phyloP scores from a whole-genome alignment of 345 rosid species.

The Populus davidiana region DNA sequence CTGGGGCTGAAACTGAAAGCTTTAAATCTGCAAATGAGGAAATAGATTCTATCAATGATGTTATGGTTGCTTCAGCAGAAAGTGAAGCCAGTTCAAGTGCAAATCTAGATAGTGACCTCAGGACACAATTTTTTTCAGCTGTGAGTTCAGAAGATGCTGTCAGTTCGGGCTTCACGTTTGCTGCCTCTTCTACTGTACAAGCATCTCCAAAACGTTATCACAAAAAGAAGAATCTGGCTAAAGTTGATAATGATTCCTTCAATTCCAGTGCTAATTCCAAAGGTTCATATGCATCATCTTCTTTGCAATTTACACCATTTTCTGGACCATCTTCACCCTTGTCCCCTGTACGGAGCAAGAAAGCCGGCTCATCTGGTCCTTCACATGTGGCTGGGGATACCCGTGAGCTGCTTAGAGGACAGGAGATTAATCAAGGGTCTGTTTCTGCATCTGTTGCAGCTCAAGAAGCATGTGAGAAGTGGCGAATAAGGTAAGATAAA shows the following conservation, averaged over 20 bases:
- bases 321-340: constrained; percentile 42
- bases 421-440: constrained; percentile 41
- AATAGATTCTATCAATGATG: constrained; percentile 52
- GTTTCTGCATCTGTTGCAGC: constrained; percentile 43
- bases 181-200: constrained; percentile 56
- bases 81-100: constrained; percentile 60
- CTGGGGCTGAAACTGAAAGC: constrained; percentile 87
- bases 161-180: constrained; percentile 68
- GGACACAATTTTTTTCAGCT: constrained; percentile 27
- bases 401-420: constrained; percentile 38
- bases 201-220: constrained; percentile 41
- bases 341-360: constrained; percentile 38
- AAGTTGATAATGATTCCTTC: constrained; percentile 39
- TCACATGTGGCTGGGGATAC: constrained; percentile 32
- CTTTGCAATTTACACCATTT: constrained; percentile 43
- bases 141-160: constrained; percentile 35
- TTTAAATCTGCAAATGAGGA: constrained; percentile 82
- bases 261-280: constrained; percentile 34
- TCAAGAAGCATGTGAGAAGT: constrained; percentile 94
- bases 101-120: constrained; percentile 39
- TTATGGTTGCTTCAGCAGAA: constrained; percentile 47
- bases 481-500: constrained; percentile 75
- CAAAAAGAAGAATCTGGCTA: constrained; percentile 48
- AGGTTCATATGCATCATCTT: constrained; percentile 40
- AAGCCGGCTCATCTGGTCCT: constrained; percentile 33